These are phyloP conservation scores for Chlorella sp. DNA, from an alignment of 139 green algal species.

Conservation along the genomic window DNA sequence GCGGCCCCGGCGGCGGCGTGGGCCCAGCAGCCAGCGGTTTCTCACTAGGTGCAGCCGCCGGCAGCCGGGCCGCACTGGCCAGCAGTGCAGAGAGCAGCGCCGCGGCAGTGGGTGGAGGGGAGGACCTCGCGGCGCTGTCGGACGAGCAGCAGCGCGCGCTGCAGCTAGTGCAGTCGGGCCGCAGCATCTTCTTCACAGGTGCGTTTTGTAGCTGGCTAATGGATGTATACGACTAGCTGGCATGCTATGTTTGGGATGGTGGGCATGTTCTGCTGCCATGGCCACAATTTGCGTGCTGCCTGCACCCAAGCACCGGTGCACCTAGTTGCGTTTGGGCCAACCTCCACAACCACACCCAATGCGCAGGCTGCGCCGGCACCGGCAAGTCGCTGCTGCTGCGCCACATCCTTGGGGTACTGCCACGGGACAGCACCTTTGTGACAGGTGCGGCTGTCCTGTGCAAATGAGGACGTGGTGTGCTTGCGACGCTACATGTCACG, in stretches of 20 bases:
- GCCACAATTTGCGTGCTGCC: too few relatives aligned
- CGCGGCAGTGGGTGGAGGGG: neutral
- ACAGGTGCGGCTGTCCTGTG: too few relatives aligned
- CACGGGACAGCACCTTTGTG: conserved; percentile 48
- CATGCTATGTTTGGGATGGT: too few relatives aligned
- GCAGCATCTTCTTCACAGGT: conserved; percentile 71
- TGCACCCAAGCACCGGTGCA: too few relatives aligned
- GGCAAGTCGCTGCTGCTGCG: conserved; percentile 78
- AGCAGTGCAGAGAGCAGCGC: conserved; percentile 15
- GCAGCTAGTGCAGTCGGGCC: conserved; percentile 48
- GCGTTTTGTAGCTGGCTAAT: too few relatives aligned
- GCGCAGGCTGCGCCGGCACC: conserved; percentile 62
- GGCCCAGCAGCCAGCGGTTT: neutral
- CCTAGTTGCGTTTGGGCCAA: too few relatives aligned
- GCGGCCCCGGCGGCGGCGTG: conserved; percentile 6
- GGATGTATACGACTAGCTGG: too few relatives aligned
- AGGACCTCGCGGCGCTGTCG: conserved; percentile 49
- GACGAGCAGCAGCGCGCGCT: conserved; percentile 54
- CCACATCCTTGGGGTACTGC: conserved; percentile 55
- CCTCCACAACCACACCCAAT: too few relatives aligned
- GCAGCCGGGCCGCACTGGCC: neutral
- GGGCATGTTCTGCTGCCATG: too few relatives aligned
- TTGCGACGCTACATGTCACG: too few relatives aligned
- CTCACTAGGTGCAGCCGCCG: neutral
- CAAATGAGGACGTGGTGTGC: too few relatives aligned